Evolutionary conservation across 306 rosid genomes (phyloP), one percentile per base, ranked within the genome.

Genomic region (Dalbergia cultrata): DNA sequence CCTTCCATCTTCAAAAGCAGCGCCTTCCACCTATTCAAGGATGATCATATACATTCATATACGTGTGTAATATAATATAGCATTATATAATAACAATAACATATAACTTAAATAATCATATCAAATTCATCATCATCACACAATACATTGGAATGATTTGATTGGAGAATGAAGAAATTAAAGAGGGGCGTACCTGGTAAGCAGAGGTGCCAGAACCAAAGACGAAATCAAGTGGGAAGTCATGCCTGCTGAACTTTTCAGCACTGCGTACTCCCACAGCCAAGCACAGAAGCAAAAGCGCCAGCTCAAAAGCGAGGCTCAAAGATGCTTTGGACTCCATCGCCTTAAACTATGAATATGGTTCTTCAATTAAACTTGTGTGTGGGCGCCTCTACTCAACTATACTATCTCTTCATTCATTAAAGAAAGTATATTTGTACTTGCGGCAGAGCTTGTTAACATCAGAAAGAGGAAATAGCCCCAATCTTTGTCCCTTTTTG

Each of bases 141-240:
- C 14, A 47, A 47, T 47, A 47, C 0, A 44, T 44, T 44, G 13
- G 53, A 47, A 13, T 68, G 50, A 56, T 18, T 56, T 19, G 8
- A 1, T 8, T 3, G 0, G 5, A n/a, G 10, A 37, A 26, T 21
- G 17, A 3, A 65, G 9, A 41, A 7, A 61, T 4, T 49, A 57
- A 33, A 63, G 31, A 74, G 7, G 9, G 35, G 84, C 2, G 17
- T 49, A 53, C 95, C 94, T 94, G 97, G 72, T 90, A 94, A 74
- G 97, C 97, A 22, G 95, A 78, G 54, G 97, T 75, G 69, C 84
- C 88, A 6, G 98, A 83, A 16, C 97, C 94, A 70, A 94, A 94
- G 8, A 88, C 74, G 71, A 94, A 92, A 50, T 60, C 75, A 7
- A 63, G 11, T 0, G 97, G 95, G 67, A 94, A 94, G 33, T 92